Percentiles rank a stretch among this genome's conserved stretches.
Conservation (phyloP, 352 stramenopile species). For the Phytopythium aichiense region DNA sequence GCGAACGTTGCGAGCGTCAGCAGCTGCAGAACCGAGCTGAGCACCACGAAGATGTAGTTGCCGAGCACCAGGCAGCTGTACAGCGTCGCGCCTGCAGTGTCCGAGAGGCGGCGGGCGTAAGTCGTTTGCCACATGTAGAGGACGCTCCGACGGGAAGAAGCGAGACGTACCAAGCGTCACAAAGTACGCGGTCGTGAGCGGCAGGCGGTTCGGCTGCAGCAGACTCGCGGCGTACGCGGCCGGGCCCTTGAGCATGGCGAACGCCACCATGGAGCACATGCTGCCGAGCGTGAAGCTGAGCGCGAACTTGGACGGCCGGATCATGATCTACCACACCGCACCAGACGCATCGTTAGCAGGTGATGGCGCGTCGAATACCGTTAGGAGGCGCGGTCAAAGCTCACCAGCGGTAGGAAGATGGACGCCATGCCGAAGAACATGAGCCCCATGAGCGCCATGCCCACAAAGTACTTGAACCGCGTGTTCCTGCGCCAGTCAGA, state of each 20-base stretch:
- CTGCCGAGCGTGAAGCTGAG: slow-evolving; percentile 80
- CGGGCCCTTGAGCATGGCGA: slow-evolving; percentile 76
- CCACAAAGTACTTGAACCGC: slow-evolving; percentile 83
- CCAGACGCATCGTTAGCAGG: not conserved
- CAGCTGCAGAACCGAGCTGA: slow-evolving; percentile 66
- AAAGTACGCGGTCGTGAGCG: slow-evolving; percentile 68
- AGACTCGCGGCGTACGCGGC: slow-evolving; percentile 49
- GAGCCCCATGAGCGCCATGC: slow-evolving; percentile 54
- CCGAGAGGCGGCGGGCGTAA: not conserved
- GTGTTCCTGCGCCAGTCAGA: slow-evolving; percentile 39
- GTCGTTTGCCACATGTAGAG: not conserved
- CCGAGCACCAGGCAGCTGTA: slow-evolving; percentile 82
- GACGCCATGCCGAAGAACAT: slow-evolving; percentile 85
- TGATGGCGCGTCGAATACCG: not conserved
- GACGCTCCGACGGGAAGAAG: not conserved
- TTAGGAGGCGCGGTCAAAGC: not conserved
- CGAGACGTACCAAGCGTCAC: slow-evolving; percentile 49
- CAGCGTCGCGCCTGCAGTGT: slow-evolving; percentile 45
- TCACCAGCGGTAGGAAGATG: slow-evolving; percentile 63
- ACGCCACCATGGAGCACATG: slow-evolving; percentile 66
- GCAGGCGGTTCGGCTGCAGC: slow-evolving; percentile 56
- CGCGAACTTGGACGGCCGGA: slow-evolving; percentile 79
- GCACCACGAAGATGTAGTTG: slow-evolving; percentile 80
- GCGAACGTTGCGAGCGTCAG: slow-evolving; percentile 56
- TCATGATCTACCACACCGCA: slow-evolving; percentile 42